These are phyloP conservation scores for Pecoramyces ruminantium DNA, from an alignment of 192 early-diverging fungal species.

Conservation along the genomic window DNA sequence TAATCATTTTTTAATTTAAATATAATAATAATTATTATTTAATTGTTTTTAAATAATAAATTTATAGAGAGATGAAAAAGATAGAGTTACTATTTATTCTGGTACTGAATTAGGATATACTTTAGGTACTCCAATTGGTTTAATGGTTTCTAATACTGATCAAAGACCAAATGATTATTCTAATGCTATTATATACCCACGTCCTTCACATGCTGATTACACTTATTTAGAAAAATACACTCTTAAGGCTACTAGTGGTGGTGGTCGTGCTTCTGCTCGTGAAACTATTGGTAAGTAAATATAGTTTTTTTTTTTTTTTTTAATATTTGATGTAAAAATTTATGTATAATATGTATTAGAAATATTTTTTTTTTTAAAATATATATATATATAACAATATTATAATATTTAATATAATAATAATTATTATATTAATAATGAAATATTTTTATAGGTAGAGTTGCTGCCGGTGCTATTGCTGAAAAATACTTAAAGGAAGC, in stretches of 20 bases:
- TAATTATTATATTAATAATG: too few species aligned
- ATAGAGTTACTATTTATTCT: constrained; percentile 76
- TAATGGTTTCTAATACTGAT: constrained; percentile 86
- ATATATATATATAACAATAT: neutral
- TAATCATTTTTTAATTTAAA: too few species aligned
- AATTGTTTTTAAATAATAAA: neutral
- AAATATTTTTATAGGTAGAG: constrained; percentile 49
- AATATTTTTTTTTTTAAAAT: neutral
- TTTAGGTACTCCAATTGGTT: constrained; percentile 84
- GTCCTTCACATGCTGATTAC: constrained; percentile 95
- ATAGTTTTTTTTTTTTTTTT: too few species aligned
- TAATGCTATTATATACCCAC: constrained; percentile 88
- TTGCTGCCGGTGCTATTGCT: constrained; percentile 93
- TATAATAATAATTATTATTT: too few species aligned
- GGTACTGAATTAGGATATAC: constrained; percentile 86
- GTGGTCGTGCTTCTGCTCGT: constrained; percentile 81
- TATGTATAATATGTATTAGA: neutral
- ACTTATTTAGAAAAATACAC: constrained; percentile 94
- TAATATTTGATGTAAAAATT: too few species aligned
- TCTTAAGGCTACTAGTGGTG: constrained; percentile 85
- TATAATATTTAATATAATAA: too few species aligned
- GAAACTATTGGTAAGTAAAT: constrained; percentile 93
- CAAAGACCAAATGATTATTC: constrained; percentile 91
- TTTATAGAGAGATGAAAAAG: constrained; percentile 79
- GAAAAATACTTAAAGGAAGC: constrained; percentile 81